These are phyloP conservation scores for Saturnispora gosingensis DNA, from an alignment of 805 yeast species.

Conservation along the genomic window DNA sequence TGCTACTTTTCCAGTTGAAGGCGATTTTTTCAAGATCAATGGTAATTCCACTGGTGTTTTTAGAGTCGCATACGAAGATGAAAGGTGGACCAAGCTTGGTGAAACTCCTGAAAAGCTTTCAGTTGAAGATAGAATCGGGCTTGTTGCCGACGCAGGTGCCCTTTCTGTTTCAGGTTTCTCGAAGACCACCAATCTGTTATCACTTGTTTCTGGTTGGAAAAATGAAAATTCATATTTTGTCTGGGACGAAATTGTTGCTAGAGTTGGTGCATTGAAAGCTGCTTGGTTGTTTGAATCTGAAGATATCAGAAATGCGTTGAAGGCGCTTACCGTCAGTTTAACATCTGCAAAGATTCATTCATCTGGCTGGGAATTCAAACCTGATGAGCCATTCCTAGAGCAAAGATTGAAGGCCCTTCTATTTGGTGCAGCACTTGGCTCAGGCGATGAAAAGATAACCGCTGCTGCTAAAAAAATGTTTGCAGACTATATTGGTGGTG, in stretches of 20 bases:
- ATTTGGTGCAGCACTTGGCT: constrained; percentile 34
- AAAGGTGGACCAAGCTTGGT: constrained; percentile 31
- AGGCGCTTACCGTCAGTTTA: constrained; percentile 25
- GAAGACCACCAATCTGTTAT: constrained; percentile 37
- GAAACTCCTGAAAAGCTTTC: constrained; percentile 32
- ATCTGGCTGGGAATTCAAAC: constrained; percentile 77
- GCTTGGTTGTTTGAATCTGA: constrained; percentile 34
- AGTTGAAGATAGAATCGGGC: constrained; percentile 44
- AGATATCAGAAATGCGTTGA: constrained; percentile 25
- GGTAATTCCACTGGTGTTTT: constrained; percentile 44
- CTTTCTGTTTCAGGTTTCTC: constrained; percentile 40
- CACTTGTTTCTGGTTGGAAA: constrained; percentile 33
- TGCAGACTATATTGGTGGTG: constrained; percentile 17
- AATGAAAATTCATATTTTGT: constrained; percentile 38
- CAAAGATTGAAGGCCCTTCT: constrained; percentile 33
- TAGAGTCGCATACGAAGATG: constrained; percentile 42
- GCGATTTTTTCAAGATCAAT: constrained; percentile 38
- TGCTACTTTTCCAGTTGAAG: constrained; percentile 15
- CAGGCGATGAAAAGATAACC: constrained; percentile 33
- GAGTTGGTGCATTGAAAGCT: constrained; percentile 27
- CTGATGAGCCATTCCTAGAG: constrained; percentile 48
- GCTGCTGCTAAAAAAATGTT: constrained; percentile 23
- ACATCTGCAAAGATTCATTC: constrained; percentile 29
- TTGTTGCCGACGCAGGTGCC: constrained; percentile 47
- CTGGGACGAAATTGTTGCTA: constrained; percentile 46